phyloP scores from a whole-genome alignment of 2,329 filamentous ascomycete genomes.

The Beauveria brongniartii region DNA sequence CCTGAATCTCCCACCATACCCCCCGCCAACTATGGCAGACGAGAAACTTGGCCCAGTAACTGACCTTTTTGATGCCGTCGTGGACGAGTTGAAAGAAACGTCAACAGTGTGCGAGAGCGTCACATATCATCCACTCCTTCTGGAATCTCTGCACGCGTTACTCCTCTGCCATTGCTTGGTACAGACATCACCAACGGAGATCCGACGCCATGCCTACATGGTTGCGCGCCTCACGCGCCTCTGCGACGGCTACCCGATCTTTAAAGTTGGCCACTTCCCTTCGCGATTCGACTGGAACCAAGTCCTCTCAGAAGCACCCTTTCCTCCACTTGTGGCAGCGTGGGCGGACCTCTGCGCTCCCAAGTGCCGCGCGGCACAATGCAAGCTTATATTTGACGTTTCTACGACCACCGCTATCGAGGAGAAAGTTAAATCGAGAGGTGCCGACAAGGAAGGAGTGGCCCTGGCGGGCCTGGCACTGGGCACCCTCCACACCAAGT shows the following conservation, averaged over 20 bases:
- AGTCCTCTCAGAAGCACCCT: slow-evolving; percentile 50
- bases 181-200: slow-evolving; percentile 70
- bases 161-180: slow-evolving; percentile 72
- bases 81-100: background rate
- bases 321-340: slow-evolving; percentile 53
- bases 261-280: slow-evolving; percentile 62
- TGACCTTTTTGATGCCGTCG: background rate
- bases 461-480: too few relatives aligned
- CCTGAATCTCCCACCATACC: slow-evolving; percentile 64
- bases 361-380: too few relatives aligned
- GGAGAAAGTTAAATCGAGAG: too few relatives aligned
- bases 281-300: slow-evolving; percentile 76
- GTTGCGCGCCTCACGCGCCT: slow-evolving; percentile 67
- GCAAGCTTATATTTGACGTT: too few relatives aligned
- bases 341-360: slow-evolving; percentile 51
- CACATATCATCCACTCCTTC: slow-evolving; percentile 74
- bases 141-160: slow-evolving; percentile 69
- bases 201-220: slow-evolving; percentile 74
- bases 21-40: slow-evolving; percentile 28
- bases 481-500: too few relatives aligned
- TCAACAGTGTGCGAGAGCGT: slow-evolving; percentile 21
- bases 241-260: slow-evolving; percentile 72
- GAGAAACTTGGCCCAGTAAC: background rate
- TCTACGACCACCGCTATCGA: too few relatives aligned
- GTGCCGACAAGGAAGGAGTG: too few relatives aligned